Evolutionary conservation across 208 protist genomes (phyloP), one percentile per base, ranked within the genome.

Genomic region (Leptomonas pyrrhocoris): DNA sequence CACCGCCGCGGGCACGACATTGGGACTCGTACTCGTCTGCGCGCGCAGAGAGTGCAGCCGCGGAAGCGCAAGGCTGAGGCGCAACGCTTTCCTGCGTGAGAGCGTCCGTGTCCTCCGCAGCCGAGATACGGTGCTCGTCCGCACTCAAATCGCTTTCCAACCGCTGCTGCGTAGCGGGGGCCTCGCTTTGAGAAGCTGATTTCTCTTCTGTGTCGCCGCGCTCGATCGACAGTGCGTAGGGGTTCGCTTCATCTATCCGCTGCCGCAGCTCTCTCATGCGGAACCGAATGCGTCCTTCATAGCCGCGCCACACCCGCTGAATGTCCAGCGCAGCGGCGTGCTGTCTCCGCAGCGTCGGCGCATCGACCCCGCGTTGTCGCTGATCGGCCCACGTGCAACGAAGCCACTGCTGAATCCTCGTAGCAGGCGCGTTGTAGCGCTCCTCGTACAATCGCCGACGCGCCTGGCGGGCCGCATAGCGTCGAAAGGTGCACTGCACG

Each of bases 221-320:
- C 23, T 43, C 62, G 3, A 68, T n/a, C 9, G 46, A 25, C 1
- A 31, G 40, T 0, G 21, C 12, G 43, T 30, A 23, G 0, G 30
- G 12, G 18, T 28, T 48, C 8, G 36, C 46, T 16, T 23, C 31
- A 16, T 81, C 69, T 53, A 79, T 67, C 45, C 74, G 73, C 13
- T 46, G 64, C 36, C 56, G 69, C 68, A 82, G 74, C 64, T 68
- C 70, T 15, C 59, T 75, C 54, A 95, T 88, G 66, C 74, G 78
- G 45, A 73, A 79, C 13, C 51, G 36, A 18, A 96, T 34, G 0
- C 83, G 80, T 0, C 42, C 71, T 12, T 71, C 48, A 68, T 88
- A 88, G n/a, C 75, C 81, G 4, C 86, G 76, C 89, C 91, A 96
- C 19, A 80, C 57, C 2, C 73, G 42, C 74, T 95, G 90, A 38